phyloP scores from a whole-genome alignment of 202 grass and related monocot species.

The Cymbopogon flexuosus region DNA sequence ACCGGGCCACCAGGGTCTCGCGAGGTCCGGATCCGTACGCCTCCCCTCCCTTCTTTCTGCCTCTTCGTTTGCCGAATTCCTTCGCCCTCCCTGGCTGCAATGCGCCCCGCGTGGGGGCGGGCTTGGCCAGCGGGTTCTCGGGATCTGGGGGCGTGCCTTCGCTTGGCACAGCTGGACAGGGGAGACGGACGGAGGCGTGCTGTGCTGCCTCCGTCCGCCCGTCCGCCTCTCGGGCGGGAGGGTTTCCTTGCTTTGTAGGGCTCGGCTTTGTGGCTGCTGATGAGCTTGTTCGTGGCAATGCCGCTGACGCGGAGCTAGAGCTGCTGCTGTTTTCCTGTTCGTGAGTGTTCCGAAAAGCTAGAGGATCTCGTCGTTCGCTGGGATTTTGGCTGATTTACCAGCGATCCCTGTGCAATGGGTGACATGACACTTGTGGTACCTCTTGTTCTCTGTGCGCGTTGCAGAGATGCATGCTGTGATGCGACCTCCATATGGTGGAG shows the following conservation, averaged over 20 bases:
- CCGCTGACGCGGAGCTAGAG: background rate
- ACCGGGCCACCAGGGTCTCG: constrained; percentile 81
- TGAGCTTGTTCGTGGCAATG: constrained; percentile 30
- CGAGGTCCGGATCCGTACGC: constrained; percentile 69
- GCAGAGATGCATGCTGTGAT: background rate
- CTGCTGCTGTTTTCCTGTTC: background rate
- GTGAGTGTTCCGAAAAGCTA: background rate
- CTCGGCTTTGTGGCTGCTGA: background rate
- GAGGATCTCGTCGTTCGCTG: background rate
- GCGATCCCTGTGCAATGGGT: background rate
- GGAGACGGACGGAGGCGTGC: background rate
- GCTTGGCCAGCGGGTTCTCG: background rate
- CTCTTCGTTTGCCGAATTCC: background rate
- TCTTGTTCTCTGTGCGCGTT: background rate
- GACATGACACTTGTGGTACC: background rate
- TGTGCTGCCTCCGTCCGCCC: background rate
- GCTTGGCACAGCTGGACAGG: background rate
- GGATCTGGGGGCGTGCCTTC: constrained; percentile 35
- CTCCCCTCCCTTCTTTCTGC: no score
- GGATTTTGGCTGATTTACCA: background rate
- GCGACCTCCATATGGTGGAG: background rate
- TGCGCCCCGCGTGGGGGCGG: constrained; percentile 12
- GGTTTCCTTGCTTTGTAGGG: background rate
- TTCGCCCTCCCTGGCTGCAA: background rate
- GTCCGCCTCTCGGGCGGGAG: background rate